Base-by-base conservation (phyloP, 108 stramenopile genomes). In the Pseudonitzschia pungens region DNA sequence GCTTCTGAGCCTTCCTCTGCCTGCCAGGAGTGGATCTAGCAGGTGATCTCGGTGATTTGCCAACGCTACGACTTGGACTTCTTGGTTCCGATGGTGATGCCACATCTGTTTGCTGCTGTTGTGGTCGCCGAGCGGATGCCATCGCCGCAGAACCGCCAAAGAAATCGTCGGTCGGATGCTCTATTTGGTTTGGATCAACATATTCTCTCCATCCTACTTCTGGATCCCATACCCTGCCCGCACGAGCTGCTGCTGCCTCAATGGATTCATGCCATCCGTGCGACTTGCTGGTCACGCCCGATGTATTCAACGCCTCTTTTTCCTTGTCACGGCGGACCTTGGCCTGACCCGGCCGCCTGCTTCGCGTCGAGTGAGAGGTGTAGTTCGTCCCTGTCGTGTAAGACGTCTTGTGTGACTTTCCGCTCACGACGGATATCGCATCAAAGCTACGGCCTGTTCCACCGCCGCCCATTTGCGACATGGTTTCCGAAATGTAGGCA, bases 201-300 rank as follows among this genome's bases (percentile, higher is more conserved):
- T 89, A 93, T 65, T 90, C 85, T 21, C 80, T 74, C 85, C 86
- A 90, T 16, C 92, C 92, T 0, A 56, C 50, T 48, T 83, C 70
- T 4, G 92, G 89, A 67, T 90, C 87, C 92, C 92, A 93, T 20
- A 73, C 76, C 50, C 79, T 76, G 14, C 80, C 79, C 44, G 77
- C 80, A 24, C 28, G 68, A 2, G 85, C 79, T 21, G 92, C 87
- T 7, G 76, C 92, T 1, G 71, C 83, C 54, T 81, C 74, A 28
- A 93, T 90, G 7, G 89, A 85, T 58, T 86, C 88, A 42, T 89
- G 75, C 92, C 92, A 93, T 20, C 92, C 92, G 44, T 79, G 78
- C 14, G 41, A 69, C 55, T 84, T 83, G 10, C 56, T 52, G 44
- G 20, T 43, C 22, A 59, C 22, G 20, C 36, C 22, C 27, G 60